Evolutionary conservation across 2,329 filamentous ascomycete species (phyloP), one percentile per base, ranked within the genome.

Genomic region (Tolypocladium inflatum): DNA sequence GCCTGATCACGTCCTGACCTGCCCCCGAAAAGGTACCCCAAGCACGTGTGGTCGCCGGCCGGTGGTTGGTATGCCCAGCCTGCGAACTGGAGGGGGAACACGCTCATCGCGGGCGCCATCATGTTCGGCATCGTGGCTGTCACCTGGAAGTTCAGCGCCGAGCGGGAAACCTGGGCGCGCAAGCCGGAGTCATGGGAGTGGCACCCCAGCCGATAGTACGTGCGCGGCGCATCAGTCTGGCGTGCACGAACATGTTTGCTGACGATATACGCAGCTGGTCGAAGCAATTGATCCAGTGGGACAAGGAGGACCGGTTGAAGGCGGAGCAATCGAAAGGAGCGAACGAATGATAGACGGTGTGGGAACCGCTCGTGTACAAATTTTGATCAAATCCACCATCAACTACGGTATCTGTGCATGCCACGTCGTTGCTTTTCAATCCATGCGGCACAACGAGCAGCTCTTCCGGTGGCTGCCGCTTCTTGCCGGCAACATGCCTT

Each of bases 51-150:
- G 94, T 97, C 94, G 70, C 94, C 94, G 62, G 82, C 93, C 64
- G 94, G 94, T 82, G 94, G 94, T 76, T 99, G 94, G 94, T 99
- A 99, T 77, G 79, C 88, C 57, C 93, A 96, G 74, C 94, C 94
- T 57, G 80, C 83, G 65, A 99, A 99, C 82, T 99, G 94, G 94
- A 94, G 89, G 74, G 78, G 79, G 68, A 99, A 99, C 80, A 99
- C 94, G 6, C 81, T 87, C 57, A 80, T 94, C 65, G 85, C 91
- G 71, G 83, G 83, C 60, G 81, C 78, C 54, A 82, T 88, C 58
- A 78, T 94, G 55, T 64, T 87, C 64, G 86, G 88, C 62, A 80
- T 95, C 64, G 80, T 82, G 59, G 86, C 81, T 55, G 74, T 88
- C 67, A 81, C 80, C 61, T 93, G 85, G 81, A 88, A 80, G 68